A percentile compares a stretch with the other conserved stretches of the same genome.
Evolutionary conservation across 108 stramenopile species (phyloP).

Genomic region (Ochromonas danica): DNA sequence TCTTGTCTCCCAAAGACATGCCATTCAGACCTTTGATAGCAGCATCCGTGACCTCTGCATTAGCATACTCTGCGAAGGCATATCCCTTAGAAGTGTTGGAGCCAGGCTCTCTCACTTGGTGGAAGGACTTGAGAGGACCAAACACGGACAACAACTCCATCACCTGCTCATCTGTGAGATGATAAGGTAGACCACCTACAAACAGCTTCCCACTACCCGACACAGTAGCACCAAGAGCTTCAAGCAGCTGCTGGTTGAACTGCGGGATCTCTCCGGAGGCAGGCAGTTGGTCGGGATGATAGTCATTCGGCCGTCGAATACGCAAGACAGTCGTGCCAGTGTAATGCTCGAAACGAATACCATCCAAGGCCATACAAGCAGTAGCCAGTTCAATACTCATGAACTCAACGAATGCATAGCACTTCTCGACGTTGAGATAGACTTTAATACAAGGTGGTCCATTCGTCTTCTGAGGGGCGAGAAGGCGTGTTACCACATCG

Average conservation of each 20-base stretch:
- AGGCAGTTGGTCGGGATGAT: slow-evolving; percentile 63
- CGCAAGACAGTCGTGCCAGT: slow-evolving; percentile 61
- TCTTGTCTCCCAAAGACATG: slow-evolving; percentile 89
- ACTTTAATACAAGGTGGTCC: slow-evolving; percentile 84
- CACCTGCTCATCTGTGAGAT: slow-evolving; percentile 75
- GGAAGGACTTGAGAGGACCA: slow-evolving; percentile 81
- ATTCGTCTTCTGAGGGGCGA: slow-evolving; percentile 38
- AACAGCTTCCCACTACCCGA: slow-evolving; percentile 97
- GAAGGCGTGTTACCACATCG: slow-evolving; percentile 64
- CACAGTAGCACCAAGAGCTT: slow-evolving; percentile 59
- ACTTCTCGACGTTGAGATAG: slow-evolving; percentile 84
- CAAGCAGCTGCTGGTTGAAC: slow-evolving; percentile 48
- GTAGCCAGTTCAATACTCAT: slow-evolving; percentile 84
- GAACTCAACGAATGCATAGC: slow-evolving; percentile 94
- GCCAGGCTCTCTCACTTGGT: slow-evolving; percentile 79
- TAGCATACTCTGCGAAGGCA: slow-evolving; percentile 89
- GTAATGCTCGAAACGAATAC: slow-evolving; percentile 73
- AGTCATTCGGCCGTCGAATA: slow-evolving; percentile 94
- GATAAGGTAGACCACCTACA: slow-evolving; percentile 93
- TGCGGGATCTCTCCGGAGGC: slow-evolving; percentile 45
- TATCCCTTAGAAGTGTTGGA: slow-evolving; percentile 83
- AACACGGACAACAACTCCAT: slow-evolving; percentile 85
- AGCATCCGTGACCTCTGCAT: slow-evolving; percentile 69
- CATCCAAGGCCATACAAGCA: slow-evolving; percentile 83
- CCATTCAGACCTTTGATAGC: slow-evolving; percentile 90